Base-by-base conservation (phyloP, 2,329 filamentous ascomycete species). In the Pyricularia pennisetigena region DNA sequence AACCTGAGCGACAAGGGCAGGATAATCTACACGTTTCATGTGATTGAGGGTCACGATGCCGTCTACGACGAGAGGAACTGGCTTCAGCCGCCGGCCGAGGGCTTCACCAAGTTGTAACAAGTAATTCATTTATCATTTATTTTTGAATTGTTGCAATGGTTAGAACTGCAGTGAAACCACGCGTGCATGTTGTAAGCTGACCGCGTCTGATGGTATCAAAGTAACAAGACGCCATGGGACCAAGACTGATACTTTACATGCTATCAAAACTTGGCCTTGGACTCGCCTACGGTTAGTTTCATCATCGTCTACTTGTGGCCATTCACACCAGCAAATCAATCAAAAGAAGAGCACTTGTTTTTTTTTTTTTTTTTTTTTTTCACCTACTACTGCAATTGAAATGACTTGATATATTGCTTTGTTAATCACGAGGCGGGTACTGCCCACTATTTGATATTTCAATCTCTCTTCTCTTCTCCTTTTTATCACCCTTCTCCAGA, bases 11-110 rank as follows among this genome's bases (percentile, higher is more conserved):
- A 85, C 71, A 94, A 92, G 82, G 93, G 94, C 26, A 85, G 94
- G 72, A 96, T 95, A 76, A 97, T 97, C 68, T 99, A 98, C 79
- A 98, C 95, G 0, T 99, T 98, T 77, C 95, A 99, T 81, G 87
- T 97, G 69, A 98, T 98, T 74, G 95, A 98, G 80, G 75, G 69
- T 0, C 86, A 90, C 24, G 84, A 79, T 0, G 82, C 88, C 62
- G 82, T 81, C 68, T 99, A 98, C 78, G 95, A 98, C 78, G 85
- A 85, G 79, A 84, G 85, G 79, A 99, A 99, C 79, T 98, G 95
- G 95, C 79, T 99, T 77, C 94, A 97, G 81, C 93, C 94, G 69
- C 90, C 93, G 0, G 81, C 83, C 59, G 86, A 86, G 61, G 94
- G 92, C 0, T 97, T 99, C 75, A 94, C 90, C 7, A 90, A 80